Percentiles rank a stretch among this genome's conserved stretches.
phyloP scores from a whole-genome alignment of 2,329 filamentous ascomycete genomes.

The Elsinoe arachidis region DNA sequence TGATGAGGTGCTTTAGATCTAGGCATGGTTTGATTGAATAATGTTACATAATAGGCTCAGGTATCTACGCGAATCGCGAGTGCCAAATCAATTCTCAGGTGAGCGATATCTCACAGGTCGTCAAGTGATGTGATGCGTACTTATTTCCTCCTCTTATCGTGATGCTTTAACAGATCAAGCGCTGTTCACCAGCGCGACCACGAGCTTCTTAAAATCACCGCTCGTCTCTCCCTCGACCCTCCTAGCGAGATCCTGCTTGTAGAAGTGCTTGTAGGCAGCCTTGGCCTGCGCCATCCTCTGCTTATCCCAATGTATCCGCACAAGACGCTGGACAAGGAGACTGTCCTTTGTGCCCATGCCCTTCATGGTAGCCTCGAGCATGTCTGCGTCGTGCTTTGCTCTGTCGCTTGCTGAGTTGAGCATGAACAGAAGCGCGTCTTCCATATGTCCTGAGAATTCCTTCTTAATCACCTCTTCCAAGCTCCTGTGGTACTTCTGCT shows the following conservation, averaged over 20 bases:
- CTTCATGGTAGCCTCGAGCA: slow-evolving; percentile 81
- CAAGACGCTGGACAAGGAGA: slow-evolving; percentile 65
- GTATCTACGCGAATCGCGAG: not conserved
- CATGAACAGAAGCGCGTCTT: slow-evolving; percentile 71
- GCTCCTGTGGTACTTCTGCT: slow-evolving; percentile 58
- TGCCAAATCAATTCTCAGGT: not conserved
- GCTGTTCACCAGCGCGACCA: slow-evolving; percentile 50
- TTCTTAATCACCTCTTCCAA: slow-evolving; percentile 67
- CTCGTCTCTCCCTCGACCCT: slow-evolving; percentile 76
- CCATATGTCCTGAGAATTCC: slow-evolving; percentile 89
- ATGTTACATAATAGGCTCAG: too few relatives aligned
- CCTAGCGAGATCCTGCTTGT: slow-evolving; percentile 55
- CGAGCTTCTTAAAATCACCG: slow-evolving; percentile 67
- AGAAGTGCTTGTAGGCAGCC: slow-evolving; percentile 64
- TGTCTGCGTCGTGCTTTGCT: slow-evolving; percentile 70
- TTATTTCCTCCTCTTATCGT: not conserved
- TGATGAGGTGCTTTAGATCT: too few relatives aligned
- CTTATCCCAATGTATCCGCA: slow-evolving; percentile 76
- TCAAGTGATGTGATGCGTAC: not conserved
- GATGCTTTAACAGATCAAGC: not conserved
- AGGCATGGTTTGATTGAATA: too few relatives aligned
- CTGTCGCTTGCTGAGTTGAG: slow-evolving; percentile 69
- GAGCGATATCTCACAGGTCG: not conserved
- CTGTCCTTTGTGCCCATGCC: slow-evolving; percentile 81
- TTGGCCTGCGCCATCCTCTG: slow-evolving; percentile 68